Conservation (phyloP, 2,329 filamentous ascomycete genomes). For the Sporothrix luriei region DNA sequence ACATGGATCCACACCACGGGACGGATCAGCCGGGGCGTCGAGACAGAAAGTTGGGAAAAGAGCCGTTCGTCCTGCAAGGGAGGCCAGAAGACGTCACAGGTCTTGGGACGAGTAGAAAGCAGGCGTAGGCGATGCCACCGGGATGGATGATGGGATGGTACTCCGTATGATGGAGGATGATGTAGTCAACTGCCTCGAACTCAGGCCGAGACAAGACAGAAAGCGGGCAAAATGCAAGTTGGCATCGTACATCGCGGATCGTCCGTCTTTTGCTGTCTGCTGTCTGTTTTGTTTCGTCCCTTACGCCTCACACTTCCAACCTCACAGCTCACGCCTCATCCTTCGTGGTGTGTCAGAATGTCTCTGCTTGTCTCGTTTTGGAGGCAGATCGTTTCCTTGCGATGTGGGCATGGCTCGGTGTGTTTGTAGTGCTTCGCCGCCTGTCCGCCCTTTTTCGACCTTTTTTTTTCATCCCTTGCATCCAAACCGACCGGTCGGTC, state of each 20-base stretch:
- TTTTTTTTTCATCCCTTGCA: constrained; percentile 24
- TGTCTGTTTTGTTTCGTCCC: background rate
- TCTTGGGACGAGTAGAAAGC: background rate
- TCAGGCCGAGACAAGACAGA: background rate
- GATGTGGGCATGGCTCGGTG: background rate
- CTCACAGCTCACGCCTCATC: background rate
- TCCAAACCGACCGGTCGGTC: constrained; percentile 20
- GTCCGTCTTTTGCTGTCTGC: background rate
- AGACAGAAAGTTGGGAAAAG: background rate
- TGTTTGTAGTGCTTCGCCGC: background rate
- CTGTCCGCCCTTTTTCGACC: background rate
- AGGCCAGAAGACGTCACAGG: background rate
- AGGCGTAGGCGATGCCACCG: background rate
- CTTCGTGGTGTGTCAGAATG: too few relatives aligned
- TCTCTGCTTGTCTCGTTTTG: constrained; percentile 6
- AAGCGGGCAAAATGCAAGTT: background rate
- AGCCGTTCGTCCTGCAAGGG: constrained; percentile 15
- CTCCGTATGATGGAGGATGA: background rate
- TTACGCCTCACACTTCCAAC: too few relatives aligned
- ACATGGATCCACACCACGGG: too few relatives aligned
- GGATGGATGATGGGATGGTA: background rate
- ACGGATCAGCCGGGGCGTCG: too few relatives aligned
- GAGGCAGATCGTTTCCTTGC: background rate
- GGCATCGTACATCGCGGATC: constrained; percentile 11
- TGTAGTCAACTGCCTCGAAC: background rate